Base-by-base conservation (phyloP, 2,329 filamentous ascomycete species). In the Ophiostoma sp. region DNA sequence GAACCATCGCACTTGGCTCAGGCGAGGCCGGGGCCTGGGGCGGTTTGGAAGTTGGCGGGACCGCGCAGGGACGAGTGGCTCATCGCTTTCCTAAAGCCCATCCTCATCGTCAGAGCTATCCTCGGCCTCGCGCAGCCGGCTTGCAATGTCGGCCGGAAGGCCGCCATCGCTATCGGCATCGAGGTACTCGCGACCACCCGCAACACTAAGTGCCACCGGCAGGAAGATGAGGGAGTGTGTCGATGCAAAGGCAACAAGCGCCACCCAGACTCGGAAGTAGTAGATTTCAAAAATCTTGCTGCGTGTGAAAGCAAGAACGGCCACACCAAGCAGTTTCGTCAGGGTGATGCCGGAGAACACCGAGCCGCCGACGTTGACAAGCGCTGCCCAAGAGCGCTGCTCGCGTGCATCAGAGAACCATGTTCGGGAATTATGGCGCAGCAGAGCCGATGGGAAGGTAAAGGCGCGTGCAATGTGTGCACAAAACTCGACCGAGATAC, bases 221-320 rank as follows among this genome's bases (percentile, higher is more conserved):
- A 99, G 82, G 79, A 98, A 96, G 8, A 99, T 86, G 67, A 99
- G 83, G 0, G 95, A 93, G 79, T 99, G 95, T 11, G 89, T 85
- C 8, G 92, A 92, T 2, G 94, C 96, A 79, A 97, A 94, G 11
- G 96, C 79, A 13, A 99, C 94, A 69, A 99, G 86, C 7, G 94
- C 90, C 23, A 97, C 83, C 95, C 95, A 99, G 62, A 99, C 91
- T 62, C 95, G 87, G 85, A 99, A 99, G 80, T 99, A 99, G 81
- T 99, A 99, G 71, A 99, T 93, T 82, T 99, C 96, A 76, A 99
- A 99, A 77, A 99, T 99, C 86, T 98, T 99, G 79, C 92, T 96
- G 68, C 92, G 84, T 8, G 95, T 99, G 77, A 97, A 99, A 0
- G 95, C 95, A 27, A 99, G 83, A 48, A 99, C 95, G 65, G 86